Evolutionary conservation across 179 eudicot genomes (phyloP).

Genomic region (Silene coronaria): DNA sequence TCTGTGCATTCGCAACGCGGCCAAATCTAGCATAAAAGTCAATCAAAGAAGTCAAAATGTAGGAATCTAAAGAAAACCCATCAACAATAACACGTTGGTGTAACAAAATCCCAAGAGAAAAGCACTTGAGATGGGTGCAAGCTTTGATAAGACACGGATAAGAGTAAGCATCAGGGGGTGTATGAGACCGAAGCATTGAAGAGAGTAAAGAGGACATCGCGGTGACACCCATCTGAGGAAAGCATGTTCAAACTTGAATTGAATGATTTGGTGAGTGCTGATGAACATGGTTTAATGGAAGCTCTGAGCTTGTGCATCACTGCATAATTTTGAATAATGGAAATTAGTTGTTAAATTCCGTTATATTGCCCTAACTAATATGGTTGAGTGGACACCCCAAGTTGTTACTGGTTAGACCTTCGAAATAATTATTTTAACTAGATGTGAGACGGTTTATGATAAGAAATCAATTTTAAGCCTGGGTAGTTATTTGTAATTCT

Average conservation of each 20-base stretch:
- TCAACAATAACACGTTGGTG: slow-evolving; percentile 46
- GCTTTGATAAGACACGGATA: slow-evolving; percentile 77
- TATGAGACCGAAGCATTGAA: slow-evolving; percentile 49
- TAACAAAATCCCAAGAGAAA: slow-evolving; percentile 46
- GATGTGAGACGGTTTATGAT: no score
- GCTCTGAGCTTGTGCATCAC: slow-evolving; percentile 47
- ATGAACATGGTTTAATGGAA: slow-evolving; percentile 24
- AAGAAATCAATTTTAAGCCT: no score
- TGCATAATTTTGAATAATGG: not conserved
- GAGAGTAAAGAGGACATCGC: slow-evolving; percentile 45
- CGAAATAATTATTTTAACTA: no score
- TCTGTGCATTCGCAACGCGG: slow-evolving; percentile 36
- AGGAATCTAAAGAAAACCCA: slow-evolving; percentile 68
- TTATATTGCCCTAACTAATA: no score
- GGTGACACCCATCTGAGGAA: slow-evolving; percentile 46
- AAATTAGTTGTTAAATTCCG: not conserved
- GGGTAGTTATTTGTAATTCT: no score
- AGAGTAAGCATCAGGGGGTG: slow-evolving; percentile 56
- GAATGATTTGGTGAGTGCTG: slow-evolving; percentile 32
- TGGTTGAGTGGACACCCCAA: no score
- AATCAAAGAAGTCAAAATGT: slow-evolving; percentile 60
- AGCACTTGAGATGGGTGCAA: slow-evolving; percentile 46
- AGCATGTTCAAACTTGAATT: slow-evolving; percentile 59
- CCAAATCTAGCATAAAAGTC: slow-evolving; percentile 52
- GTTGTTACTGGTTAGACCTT: no score